Evolutionary conservation across 1,284 basidiomycete species (phyloP).

Genomic region (Tremellales sp.): DNA sequence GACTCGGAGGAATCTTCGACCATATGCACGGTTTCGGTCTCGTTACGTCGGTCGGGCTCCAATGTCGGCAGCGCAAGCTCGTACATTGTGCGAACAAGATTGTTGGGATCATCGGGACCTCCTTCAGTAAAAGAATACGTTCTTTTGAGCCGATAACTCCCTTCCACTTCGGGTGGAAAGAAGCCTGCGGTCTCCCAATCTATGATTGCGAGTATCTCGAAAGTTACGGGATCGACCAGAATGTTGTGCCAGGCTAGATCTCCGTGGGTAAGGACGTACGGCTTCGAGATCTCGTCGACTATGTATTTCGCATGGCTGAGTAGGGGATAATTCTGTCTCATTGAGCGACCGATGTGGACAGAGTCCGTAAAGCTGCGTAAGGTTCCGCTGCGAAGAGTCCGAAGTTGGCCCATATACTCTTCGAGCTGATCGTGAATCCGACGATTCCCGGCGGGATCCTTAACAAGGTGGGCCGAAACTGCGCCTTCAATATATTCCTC

Average conservation of each 20-base stretch:
- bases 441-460: too few relatives aligned
- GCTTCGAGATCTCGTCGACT: not conserved
- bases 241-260: constrained; percentile 14
- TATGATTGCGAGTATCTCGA: constrained; percentile 6
- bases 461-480: constrained; percentile 1
- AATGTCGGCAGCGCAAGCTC: too few relatives aligned
- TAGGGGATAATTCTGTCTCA: too few relatives aligned
- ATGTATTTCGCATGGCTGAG: constrained; percentile 1
- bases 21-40: too few relatives aligned
- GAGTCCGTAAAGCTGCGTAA: constrained; percentile 1
- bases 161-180: constrained; percentile 12
- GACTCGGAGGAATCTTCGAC: too few relatives aligned
- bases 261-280: constrained; percentile 18
- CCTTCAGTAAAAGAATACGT: too few relatives aligned
- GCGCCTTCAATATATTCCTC: not conserved
- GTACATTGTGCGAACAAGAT: too few relatives aligned
- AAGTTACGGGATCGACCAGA: constrained; percentile 9
- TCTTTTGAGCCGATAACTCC: constrained; percentile 11
- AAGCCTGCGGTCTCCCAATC: constrained; percentile 18
- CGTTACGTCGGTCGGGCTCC: too few relatives aligned
- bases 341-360: too few relatives aligned
- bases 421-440: constrained; percentile 3
- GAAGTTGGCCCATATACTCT: constrained; percentile 4
- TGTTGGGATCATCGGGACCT: too few relatives aligned
- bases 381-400: not conserved